These are phyloP conservation scores for Thielaviopsis euricoi DNA, from an alignment of 2,329 filamentous ascomycete genomes.

Conservation along the genomic window DNA sequence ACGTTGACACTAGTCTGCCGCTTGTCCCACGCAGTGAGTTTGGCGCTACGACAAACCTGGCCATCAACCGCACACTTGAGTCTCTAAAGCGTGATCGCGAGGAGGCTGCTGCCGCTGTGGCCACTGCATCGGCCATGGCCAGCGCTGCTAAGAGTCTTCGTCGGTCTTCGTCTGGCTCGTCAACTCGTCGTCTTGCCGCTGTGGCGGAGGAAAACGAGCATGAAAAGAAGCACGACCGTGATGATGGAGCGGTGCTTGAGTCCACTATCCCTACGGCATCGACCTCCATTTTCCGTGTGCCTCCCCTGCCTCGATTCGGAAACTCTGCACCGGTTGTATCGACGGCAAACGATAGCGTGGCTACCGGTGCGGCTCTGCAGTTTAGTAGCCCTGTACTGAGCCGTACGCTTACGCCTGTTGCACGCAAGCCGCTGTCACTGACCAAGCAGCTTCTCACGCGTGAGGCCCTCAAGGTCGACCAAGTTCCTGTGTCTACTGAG, in stretches of 20 bases:
- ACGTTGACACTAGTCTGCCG: conserved; percentile 27
- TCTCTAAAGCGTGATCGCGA: conserved; percentile 16
- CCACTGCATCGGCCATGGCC: background rate
- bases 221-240: background rate
- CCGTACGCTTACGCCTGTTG: conserved; percentile 21
- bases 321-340: conserved; percentile 5
- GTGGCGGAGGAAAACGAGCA: conserved; percentile 5
- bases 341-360: conserved; percentile 6
- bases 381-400: conserved; percentile 7
- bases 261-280: background rate
- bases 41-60: conserved; percentile 38
- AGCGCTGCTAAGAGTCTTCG: background rate
- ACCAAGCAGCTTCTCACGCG: conserved; percentile 20
- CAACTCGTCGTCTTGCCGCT: background rate
- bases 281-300: background rate
- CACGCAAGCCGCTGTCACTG: conserved; percentile 18
- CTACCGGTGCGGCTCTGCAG: background rate
- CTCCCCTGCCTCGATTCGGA: conserved; percentile 4
- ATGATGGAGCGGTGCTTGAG: background rate
- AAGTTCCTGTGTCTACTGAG: background rate
- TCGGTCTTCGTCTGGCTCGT: background rate
- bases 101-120: background rate
- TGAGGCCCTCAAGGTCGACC: conserved; percentile 16
- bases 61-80: conserved; percentile 39
- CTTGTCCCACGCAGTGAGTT: conserved; percentile 26